Evolutionary conservation across 257 asterid species (phyloP).

Genomic region (Przewalskia tangutica): DNA sequence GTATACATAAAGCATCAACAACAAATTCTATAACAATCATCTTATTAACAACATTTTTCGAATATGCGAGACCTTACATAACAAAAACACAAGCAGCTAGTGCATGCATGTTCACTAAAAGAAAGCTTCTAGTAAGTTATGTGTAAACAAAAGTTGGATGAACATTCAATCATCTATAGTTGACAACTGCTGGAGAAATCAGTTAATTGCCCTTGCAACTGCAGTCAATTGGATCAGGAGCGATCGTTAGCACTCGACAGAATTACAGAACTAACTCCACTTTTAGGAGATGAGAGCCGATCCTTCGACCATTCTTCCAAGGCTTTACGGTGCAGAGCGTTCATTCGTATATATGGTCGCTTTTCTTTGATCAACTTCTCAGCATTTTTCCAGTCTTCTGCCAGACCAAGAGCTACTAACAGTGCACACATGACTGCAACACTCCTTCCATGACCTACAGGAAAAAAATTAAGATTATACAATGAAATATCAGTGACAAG

Average conservation of each 20-base stretch:
- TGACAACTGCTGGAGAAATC: neutral
- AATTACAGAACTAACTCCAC: constrained; percentile 16
- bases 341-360: constrained; percentile 69
- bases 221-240: constrained; percentile 4
- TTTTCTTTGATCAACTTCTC: constrained; percentile 62
- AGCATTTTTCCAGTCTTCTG: constrained; percentile 85
- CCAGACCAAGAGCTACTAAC: constrained; percentile 76
- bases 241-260: constrained; percentile 10
- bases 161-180: neutral
- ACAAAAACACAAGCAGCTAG: neutral
- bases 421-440: constrained; percentile 91
- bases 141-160: neutral
- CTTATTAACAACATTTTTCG: no score
- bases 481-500: neutral
- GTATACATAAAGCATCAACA: no score
- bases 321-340: constrained; percentile 65
- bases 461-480: neutral
- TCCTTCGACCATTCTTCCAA: constrained; percentile 89
- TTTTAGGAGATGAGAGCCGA: constrained; percentile 36
- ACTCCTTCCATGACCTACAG: constrained; percentile 86
- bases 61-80: no score
- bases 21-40: no score
- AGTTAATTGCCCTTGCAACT: neutral
- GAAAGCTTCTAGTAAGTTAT: neutral
- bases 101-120: neutral